A percentile compares a stretch with the other conserved stretches of the same genome.
Evolutionary conservation across 1,139 yeast species (phyloP).

Genomic region (Candida gigantensis): DNA sequence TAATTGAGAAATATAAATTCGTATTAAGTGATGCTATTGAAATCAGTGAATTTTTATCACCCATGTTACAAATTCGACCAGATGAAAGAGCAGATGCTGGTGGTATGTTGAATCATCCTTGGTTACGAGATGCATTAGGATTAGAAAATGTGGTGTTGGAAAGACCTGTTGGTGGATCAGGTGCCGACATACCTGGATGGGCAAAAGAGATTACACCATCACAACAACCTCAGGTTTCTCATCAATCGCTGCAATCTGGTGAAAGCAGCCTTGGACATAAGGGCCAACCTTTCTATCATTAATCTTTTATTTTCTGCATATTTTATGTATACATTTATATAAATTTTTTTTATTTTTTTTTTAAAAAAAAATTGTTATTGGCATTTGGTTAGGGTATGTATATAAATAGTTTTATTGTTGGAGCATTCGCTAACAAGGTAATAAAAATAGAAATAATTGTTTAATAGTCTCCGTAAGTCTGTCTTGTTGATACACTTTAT

Average conservation of each 20-base stretch:
- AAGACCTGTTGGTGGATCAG: slow-evolving; percentile 61
- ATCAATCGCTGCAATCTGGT: not conserved
- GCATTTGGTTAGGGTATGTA: too few species aligned
- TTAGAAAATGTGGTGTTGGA: slow-evolving; percentile 56
- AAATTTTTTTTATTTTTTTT: not conserved
- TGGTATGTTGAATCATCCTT: slow-evolving; percentile 74
- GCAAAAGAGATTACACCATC: slow-evolving; percentile 31
- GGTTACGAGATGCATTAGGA: slow-evolving; percentile 69
- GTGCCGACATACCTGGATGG: slow-evolving; percentile 83
- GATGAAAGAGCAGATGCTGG: slow-evolving; percentile 77
- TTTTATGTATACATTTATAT: too few species aligned
- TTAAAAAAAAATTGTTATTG: too few species aligned
- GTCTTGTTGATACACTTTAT: too few species aligned
- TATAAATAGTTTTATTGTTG: too few species aligned
- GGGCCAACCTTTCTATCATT: not conserved
- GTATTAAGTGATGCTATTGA: slow-evolving; percentile 53
- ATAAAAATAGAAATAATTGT: too few species aligned
- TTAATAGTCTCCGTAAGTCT: too few species aligned
- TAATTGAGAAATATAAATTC: slow-evolving; percentile 62
- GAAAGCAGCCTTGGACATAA: slow-evolving; percentile 1
- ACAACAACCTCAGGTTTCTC: not conserved
- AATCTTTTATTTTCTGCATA: too few species aligned
- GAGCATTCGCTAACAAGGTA: too few species aligned
- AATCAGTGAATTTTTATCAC: slow-evolving; percentile 63
- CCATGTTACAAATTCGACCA: slow-evolving; percentile 75